Evolutionary conservation across 1,139 yeast genomes (phyloP).

Genomic region (Candida neerlandica): DNA sequence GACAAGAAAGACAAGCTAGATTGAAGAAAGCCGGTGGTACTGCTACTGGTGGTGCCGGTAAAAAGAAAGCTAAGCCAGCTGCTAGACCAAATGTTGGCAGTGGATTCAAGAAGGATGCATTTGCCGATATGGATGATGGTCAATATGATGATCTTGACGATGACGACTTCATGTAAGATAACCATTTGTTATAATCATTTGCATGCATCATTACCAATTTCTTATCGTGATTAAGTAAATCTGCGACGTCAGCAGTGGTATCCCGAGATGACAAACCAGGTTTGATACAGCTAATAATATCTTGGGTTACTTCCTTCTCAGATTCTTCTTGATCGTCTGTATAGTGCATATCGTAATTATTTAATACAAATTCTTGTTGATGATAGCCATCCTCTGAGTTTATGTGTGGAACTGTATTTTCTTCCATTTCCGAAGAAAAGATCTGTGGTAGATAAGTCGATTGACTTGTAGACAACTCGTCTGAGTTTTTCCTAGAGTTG

Average conservation of each 20-base stretch:
- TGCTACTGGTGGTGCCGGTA: slow-evolving; percentile 92
- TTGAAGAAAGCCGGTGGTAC: slow-evolving; percentile 81
- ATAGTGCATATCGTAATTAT: not conserved
- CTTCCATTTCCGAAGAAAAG: not conserved
- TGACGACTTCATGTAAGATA: slow-evolving; percentile 82
- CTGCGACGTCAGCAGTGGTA: slow-evolving; percentile 10
- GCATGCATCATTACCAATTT: not conserved
- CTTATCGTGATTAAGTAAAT: slow-evolving; percentile 12
- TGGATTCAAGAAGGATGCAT: slow-evolving; percentile 64
- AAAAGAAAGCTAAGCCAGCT: slow-evolving; percentile 83
- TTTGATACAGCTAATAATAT: not conserved
- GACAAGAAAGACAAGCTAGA: slow-evolving; percentile 84
- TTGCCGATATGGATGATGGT: slow-evolving; percentile 55
- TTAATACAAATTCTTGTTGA: not conserved
- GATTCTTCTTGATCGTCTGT: not conserved
- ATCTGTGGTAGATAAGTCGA: not conserved
- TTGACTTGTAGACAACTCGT: not conserved
- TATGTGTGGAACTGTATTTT: no score
- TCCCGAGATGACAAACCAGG: not conserved
- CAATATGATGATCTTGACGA: slow-evolving; percentile 62
- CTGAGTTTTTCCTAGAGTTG: no score
- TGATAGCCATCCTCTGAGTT: not conserved
- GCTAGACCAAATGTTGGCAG: slow-evolving; percentile 75
- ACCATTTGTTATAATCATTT: not conserved
- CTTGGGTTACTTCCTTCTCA: slow-evolving; percentile 1